Percentiles rank a stretch among this genome's conserved stretches.
phyloP scores from a whole-genome alignment of 78 protist genomes.

The Cyanophora paradoxa region DNA sequence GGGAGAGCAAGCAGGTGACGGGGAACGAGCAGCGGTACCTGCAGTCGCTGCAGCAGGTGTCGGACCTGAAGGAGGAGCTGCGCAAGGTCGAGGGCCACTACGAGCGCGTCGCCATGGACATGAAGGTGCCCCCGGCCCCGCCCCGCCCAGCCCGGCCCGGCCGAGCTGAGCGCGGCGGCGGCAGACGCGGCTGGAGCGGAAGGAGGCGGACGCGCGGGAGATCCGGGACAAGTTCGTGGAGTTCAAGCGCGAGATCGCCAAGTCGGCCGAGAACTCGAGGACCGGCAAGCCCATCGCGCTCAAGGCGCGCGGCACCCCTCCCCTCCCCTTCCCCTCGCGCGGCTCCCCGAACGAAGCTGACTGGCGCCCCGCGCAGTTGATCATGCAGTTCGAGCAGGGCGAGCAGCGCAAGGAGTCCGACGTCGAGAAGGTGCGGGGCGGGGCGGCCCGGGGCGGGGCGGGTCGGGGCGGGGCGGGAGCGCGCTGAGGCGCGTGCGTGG shows the following conservation, averaged over 20 bases:
- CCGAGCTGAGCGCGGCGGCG: too few relatives aligned
- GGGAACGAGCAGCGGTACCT: background rate
- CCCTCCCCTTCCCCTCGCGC: background rate
- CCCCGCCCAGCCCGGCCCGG: too few relatives aligned
- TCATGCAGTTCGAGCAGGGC: background rate
- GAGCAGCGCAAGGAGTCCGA: constrained; percentile 16
- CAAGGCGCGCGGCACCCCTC: background rate
- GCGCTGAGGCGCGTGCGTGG: background rate
- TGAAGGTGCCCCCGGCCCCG: too few relatives aligned
- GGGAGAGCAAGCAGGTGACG: background rate
- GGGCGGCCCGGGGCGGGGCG: too few relatives aligned
- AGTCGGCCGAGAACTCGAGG: background rate
- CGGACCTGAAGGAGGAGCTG: background rate
- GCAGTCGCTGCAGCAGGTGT: background rate
- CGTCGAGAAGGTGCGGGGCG: constrained; percentile 20
- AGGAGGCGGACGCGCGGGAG: constrained; percentile 17
- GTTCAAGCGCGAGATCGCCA: constrained; percentile 23
- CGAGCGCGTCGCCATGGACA: background rate
- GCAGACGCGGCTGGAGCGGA: constrained; percentile 4
- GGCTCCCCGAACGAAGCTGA: too few relatives aligned
- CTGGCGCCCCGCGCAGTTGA: background rate
- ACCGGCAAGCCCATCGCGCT: background rate
- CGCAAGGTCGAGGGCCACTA: background rate
- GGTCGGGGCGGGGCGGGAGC: too few relatives aligned
- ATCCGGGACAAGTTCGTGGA: background rate